Evolutionary conservation across 345 rosid genomes (phyloP).

Genomic region (Lumnitzera littorea): DNA sequence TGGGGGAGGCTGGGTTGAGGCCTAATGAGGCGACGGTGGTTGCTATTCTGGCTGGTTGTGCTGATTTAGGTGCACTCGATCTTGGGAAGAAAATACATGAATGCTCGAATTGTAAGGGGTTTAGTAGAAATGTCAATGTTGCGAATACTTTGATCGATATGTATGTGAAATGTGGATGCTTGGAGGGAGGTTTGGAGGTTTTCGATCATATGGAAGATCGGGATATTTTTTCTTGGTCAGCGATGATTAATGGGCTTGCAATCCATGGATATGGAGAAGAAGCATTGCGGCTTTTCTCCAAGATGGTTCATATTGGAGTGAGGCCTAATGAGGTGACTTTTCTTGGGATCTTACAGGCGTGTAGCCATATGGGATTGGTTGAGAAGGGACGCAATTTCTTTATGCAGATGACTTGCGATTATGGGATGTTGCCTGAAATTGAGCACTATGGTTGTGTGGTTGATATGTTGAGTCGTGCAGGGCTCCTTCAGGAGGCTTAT

Average conservation of each 20-base stretch:
- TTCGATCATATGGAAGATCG: constrained; percentile 36
- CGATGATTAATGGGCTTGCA: constrained; percentile 68
- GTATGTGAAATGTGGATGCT: constrained; percentile 67
- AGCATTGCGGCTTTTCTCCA: constrained; percentile 53
- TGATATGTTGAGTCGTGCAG: constrained; percentile 65
- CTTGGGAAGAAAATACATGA: constrained; percentile 52
- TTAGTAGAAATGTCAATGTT: constrained; percentile 24
- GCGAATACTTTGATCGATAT: constrained; percentile 69
- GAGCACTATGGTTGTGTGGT: constrained; percentile 84
- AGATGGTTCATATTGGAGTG: constrained; percentile 53
- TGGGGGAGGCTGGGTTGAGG: constrained; percentile 42
- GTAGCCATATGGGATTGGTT: constrained; percentile 61
- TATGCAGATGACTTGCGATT: constrained; percentile 49
- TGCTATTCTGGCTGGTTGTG: constrained; percentile 62
- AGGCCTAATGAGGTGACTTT: constrained; percentile 59
- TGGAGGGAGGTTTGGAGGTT: constrained; percentile 45
- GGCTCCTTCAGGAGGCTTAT: constrained; percentile 57
- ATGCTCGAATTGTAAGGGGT: constrained; percentile 28
- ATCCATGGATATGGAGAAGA: constrained; percentile 56
- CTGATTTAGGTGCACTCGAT: constrained; percentile 60
- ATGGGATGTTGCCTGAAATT: constrained; percentile 48
- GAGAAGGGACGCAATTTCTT: constrained; percentile 62
- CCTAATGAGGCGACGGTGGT: constrained; percentile 55
- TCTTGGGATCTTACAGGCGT: constrained; percentile 61
- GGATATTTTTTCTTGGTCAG: constrained; percentile 69